phyloP scores from a whole-genome alignment of 2,329 filamentous ascomycete genomes.

The Arthroderma sp. region DNA sequence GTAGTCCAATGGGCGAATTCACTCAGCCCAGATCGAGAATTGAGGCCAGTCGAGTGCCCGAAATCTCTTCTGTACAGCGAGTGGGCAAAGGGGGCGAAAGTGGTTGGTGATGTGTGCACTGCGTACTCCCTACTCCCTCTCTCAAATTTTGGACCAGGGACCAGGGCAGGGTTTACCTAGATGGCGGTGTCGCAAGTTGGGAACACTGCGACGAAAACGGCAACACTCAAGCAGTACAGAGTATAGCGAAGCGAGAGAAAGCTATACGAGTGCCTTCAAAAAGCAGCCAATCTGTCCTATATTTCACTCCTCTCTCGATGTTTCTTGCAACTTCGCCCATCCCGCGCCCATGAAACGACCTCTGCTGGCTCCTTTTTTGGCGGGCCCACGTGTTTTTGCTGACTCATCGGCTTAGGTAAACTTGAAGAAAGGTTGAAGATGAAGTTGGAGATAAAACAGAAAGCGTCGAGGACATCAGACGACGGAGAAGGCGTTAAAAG shows the following conservation, averaged over 20 bases:
- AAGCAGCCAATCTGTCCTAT: background rate
- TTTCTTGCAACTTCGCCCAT: background rate
- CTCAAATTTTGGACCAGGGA: background rate
- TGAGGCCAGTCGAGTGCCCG: background rate
- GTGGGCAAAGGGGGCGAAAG: background rate
- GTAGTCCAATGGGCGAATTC: background rate
- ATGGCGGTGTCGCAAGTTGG: background rate
- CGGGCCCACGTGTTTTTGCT: background rate
- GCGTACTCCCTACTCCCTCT: background rate
- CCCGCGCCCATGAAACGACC: background rate
- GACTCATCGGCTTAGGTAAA: background rate
- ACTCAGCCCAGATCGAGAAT: background rate
- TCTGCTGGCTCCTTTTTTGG: background rate
- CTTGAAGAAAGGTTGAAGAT: background rate
- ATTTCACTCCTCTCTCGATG: background rate
- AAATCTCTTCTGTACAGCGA: constrained; percentile 1
- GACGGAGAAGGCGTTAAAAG: too few species aligned
- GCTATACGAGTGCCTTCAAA: background rate
- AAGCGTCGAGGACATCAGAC: too few species aligned
- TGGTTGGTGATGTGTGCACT: background rate
- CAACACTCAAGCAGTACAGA: background rate
- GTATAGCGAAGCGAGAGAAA: background rate
- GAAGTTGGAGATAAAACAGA: background rate
- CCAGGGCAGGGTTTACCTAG: constrained; percentile 1
- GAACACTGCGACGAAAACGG: background rate